These are phyloP conservation scores for sunflower (Helianthus annuus) DNA, from an alignment of 129 eudicot genomes.

Conservation along the genomic window HanXRQr2.0-SUNRISE NC_035446.2:124502911-124503410, in stretches of 20 bases:
- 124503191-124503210: not conserved
- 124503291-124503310: slow-evolving; percentile 86
- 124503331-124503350: slow-evolving; percentile 77
- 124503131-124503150: slow-evolving; percentile 43
- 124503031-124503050: slow-evolving; percentile 80
- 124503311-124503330: slow-evolving; percentile 88
- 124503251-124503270: slow-evolving; percentile 60
- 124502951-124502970: slow-evolving; percentile 83
- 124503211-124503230: slow-evolving; percentile 30
- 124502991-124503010: slow-evolving; percentile 53
- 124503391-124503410: slow-evolving; percentile 75
- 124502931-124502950: slow-evolving; percentile 98
- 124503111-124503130: slow-evolving; percentile 80
- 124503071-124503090: slow-evolving; percentile 45
- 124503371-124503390: slow-evolving; percentile 90
- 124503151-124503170: not conserved
- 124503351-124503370: slow-evolving; percentile 80
- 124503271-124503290: slow-evolving; percentile 98
- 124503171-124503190: not conserved
- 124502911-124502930: slow-evolving; percentile 70
- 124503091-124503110: slow-evolving; percentile 76
- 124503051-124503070: slow-evolving; percentile 64
- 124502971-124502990: slow-evolving; percentile 35
- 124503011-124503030: slow-evolving; percentile 83
- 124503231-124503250: slow-evolving; percentile 48